Base-by-base conservation (phyloP, 2,329 filamentous ascomycete species). In the Orbilia quercus region DNA sequence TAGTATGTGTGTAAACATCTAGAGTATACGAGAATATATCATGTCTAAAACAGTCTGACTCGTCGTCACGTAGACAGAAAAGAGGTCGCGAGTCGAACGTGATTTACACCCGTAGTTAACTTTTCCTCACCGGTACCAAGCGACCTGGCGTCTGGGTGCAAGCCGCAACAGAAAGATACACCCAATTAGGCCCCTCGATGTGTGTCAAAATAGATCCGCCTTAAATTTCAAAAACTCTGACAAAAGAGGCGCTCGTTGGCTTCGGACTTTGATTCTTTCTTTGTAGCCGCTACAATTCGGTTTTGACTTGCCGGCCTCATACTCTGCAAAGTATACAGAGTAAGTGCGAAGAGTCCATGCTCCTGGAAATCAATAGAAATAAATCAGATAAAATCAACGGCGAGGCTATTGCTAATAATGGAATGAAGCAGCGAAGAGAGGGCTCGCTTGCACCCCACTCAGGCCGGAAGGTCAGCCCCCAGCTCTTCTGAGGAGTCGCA, bases 221-320 rank as follows among this genome's bases (percentile, higher is more conserved):
- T 57, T 67, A 20, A 67, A 67, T 45, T 45, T 45, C 59, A 59
- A 51, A 60, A 50, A 44, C n/a, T 65, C 60, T 72, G 67, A 65
- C 67, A 54, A 44, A n/a, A 48, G 59, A 64, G 59, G 67, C 59
- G 59, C 45, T 58, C 55, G 16, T 60, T 36, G 28, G 58, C 47
- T 28, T 53, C 40, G 38, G n/a, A n/a, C n/a, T 45, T 63, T 28
- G 34, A 25, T 23, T 25, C 45, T 20, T 48, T 45, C 42, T 11
- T 4, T 18, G 42, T 20, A 20, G 45, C 2, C 45, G 4, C 11
- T 22, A 9, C 20, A 22, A 18, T 47, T 47, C 23, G 38, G 48
- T 28, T 36, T 57, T 28, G 31, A 20, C 34, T 60, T 48, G 59
- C 34, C 47, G 44, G 9, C 16, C 31, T 25, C n/a, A n/a, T n/a